A percentile compares a stretch with the other conserved stretches of the same genome.
phyloP scores from a whole-genome alignment of 306 rosid species.

The Vicia faba region DNA sequence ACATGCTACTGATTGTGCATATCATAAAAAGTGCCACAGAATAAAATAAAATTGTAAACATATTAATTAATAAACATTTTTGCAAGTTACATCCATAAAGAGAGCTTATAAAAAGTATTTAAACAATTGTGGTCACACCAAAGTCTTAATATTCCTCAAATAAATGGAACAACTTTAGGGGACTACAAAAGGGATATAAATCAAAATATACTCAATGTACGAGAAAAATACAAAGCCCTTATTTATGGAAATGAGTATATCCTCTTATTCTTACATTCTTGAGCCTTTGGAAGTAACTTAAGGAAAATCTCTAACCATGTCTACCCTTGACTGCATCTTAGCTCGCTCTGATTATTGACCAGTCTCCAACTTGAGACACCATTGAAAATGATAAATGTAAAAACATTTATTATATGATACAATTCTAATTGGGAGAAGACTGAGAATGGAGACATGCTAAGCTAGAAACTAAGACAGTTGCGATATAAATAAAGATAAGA shows the following conservation, averaged over 20 bases:
- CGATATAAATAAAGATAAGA: not conserved
- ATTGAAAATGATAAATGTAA: conserved; percentile 28
- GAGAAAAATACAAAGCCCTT: conserved; percentile 33
- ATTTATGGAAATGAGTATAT: conserved; percentile 32
- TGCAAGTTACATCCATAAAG: conserved; percentile 4
- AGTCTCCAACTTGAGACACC: conserved; percentile 40
- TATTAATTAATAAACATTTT: conserved; percentile 23
- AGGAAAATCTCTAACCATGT: conserved; percentile 28
- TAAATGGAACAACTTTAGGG: conserved; percentile 37
- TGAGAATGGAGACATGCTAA: not conserved
- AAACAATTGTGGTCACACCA: conserved; percentile 21
- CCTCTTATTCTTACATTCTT: conserved; percentile 40
- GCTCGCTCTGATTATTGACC: conserved; percentile 37
- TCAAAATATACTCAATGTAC: not conserved
- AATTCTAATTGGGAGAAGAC: conserved; percentile 27
- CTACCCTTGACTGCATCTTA: conserved; percentile 25
- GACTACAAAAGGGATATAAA: conserved; percentile 16
- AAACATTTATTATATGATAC: conserved; percentile 35
- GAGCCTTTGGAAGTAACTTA: conserved; percentile 28
- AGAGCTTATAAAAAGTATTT: conserved; percentile 4
- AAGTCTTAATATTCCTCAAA: conserved; percentile 31
- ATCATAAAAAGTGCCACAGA: conserved; percentile 4
- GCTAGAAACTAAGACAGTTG: no score
- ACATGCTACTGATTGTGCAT: conserved; percentile 16
- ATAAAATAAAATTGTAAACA: not conserved